Conservation (phyloP, 202 grass and related monocot genomes). For the Schoenoplectus triqueter region DNA sequence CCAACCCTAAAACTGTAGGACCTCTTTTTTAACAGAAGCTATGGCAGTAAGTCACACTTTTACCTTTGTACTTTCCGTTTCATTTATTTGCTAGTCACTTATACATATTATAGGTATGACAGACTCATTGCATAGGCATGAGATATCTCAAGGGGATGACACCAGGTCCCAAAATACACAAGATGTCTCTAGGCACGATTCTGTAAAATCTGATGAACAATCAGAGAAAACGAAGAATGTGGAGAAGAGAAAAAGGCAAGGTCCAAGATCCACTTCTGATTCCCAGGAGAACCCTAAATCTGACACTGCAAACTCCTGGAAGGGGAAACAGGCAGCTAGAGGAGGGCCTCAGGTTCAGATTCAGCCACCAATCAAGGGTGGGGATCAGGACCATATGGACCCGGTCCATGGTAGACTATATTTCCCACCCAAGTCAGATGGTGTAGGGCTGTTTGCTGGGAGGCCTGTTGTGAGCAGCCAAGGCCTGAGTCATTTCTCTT, state of each 20-base stretch:
- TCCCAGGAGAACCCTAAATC: slow-evolving; percentile 75
- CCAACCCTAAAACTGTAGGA: too few relatives aligned
- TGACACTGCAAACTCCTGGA: slow-evolving; percentile 73
- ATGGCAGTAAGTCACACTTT: not conserved
- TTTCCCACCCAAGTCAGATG: slow-evolving; percentile 51
- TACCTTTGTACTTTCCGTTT: slow-evolving; percentile 8
- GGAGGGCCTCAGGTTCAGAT: slow-evolving; percentile 55
- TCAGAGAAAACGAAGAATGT: slow-evolving; percentile 70
- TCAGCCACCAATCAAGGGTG: slow-evolving; percentile 40
- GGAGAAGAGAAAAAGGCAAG: slow-evolving; percentile 86
- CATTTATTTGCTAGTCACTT: slow-evolving; percentile 22
- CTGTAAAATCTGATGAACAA: slow-evolving; percentile 84
- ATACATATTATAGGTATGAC: slow-evolving; percentile 46
- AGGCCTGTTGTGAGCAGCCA: slow-evolving; percentile 59
- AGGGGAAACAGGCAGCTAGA: slow-evolving; percentile 69
- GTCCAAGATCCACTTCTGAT: slow-evolving; percentile 65
- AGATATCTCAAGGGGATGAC: slow-evolving; percentile 69
- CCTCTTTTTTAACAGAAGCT: slow-evolving; percentile 4
- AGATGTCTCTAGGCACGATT: slow-evolving; percentile 56
- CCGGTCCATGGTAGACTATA: slow-evolving; percentile 48
- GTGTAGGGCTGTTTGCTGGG: slow-evolving; percentile 53
- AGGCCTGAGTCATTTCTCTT: slow-evolving; percentile 56
- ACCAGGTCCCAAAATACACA: slow-evolving; percentile 91
- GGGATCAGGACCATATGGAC: slow-evolving; percentile 67
- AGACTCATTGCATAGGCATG: slow-evolving; percentile 57